Evolutionary conservation across 1,139 yeast genomes (phyloP).

Genomic region (Magnusiomyces suaveolens): DNA sequence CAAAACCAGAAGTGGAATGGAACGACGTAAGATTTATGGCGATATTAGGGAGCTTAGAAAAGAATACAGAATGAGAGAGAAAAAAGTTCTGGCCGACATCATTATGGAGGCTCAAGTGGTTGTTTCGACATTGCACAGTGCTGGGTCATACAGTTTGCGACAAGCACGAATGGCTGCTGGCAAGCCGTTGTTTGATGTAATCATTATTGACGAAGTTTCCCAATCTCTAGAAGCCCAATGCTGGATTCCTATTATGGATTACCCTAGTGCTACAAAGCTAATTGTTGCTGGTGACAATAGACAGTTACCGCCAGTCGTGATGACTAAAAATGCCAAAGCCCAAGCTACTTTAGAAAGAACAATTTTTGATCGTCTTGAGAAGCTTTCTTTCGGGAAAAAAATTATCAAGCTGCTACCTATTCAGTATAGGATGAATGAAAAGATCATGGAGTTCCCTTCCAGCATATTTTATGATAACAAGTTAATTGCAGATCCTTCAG

Average conservation of each 20-base stretch:
- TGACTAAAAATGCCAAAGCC: slow-evolving; percentile 30
- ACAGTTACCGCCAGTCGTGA: slow-evolving; percentile 54
- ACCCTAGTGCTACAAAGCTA: slow-evolving; percentile 48
- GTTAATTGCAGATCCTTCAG: slow-evolving; percentile 54
- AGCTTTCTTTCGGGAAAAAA: slow-evolving; percentile 39
- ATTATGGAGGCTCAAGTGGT: slow-evolving; percentile 58
- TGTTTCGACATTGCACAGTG: slow-evolving; percentile 77
- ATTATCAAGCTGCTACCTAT: slow-evolving; percentile 51
- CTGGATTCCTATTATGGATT: slow-evolving; percentile 84
- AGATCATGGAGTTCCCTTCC: slow-evolving; percentile 76
- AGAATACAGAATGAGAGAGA: slow-evolving; percentile 61
- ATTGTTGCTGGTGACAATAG: slow-evolving; percentile 60
- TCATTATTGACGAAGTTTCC: slow-evolving; percentile 90
- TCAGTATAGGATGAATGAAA: slow-evolving; percentile 80
- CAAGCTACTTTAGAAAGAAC: slow-evolving; percentile 47
- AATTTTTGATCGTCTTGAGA: slow-evolving; percentile 67
- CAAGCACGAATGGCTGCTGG: slow-evolving; percentile 28
- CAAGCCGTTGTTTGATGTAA: slow-evolving; percentile 54
- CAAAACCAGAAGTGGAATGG: slow-evolving; percentile 56
- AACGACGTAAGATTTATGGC: slow-evolving; percentile 55
- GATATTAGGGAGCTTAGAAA: slow-evolving; percentile 60
- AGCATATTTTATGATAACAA: slow-evolving; percentile 50
- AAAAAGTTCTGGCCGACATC: slow-evolving; percentile 50
- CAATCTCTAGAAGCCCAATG: slow-evolving; percentile 93
- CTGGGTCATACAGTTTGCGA: slow-evolving; percentile 61